phyloP scores from a whole-genome alignment of 352 stramenopile genomes.

The Globisporangium iwayamae region DNA sequence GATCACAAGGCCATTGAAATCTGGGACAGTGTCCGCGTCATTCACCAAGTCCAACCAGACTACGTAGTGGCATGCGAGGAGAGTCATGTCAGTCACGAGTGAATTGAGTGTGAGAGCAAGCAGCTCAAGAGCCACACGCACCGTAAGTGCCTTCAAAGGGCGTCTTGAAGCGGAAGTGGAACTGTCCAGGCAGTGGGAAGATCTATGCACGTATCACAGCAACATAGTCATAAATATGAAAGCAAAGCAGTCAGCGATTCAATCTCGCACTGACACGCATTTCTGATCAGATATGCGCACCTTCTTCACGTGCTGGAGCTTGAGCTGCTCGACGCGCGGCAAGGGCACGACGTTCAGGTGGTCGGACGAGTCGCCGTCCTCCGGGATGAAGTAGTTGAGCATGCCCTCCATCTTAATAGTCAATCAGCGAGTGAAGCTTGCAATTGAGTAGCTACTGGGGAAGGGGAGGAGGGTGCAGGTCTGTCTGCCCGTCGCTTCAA shows the following conservation, averaged over 20 bases:
- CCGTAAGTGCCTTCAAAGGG: constrained; percentile 83
- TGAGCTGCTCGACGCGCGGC: constrained; percentile 70
- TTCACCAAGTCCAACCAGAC: constrained; percentile 82
- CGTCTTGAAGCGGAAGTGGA: constrained; percentile 87
- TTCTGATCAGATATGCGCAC: constrained; percentile 19
- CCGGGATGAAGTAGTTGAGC: constrained; percentile 86
- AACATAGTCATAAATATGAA: not conserved
- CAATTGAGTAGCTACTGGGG: not conserved
- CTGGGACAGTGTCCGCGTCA: constrained; percentile 63
- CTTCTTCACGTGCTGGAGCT: constrained; percentile 79
- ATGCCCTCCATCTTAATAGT: constrained; percentile 67
- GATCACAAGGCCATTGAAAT: constrained; percentile 78
- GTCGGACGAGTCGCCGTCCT: constrained; percentile 83
- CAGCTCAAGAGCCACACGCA: constrained; percentile 17
- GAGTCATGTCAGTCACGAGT: not conserved
- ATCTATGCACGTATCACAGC: constrained; percentile 26
- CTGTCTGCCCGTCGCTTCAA: constrained; percentile 7
- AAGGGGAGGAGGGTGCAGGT: not conserved
- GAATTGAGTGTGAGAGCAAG: not conserved
- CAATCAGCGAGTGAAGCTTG: not conserved
- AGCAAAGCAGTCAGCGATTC: not conserved
- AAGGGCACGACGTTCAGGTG: constrained; percentile 83
- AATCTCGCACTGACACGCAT: not conserved
- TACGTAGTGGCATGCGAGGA: constrained; percentile 19
- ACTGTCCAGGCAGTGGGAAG: constrained; percentile 75